Conservation (phyloP, 2,329 filamentous ascomycete species). For the Pseudogymnoascus sp. region DNA sequence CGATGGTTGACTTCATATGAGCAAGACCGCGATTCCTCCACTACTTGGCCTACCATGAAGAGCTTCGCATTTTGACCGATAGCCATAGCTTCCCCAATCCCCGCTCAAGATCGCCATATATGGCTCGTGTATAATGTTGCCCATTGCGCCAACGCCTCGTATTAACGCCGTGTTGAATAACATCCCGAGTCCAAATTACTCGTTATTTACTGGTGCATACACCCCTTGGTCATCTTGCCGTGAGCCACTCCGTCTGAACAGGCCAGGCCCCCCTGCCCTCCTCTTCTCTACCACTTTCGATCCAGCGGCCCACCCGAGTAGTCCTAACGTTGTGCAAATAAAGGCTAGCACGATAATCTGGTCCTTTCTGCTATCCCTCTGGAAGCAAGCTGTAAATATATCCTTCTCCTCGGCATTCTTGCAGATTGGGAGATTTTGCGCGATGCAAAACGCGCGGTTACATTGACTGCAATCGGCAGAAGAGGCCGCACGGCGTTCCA, state of each 20-base stretch:
- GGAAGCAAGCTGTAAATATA: slow-evolving; percentile 57
- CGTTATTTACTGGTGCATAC: background rate
- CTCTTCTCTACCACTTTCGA: slow-evolving; percentile 41
- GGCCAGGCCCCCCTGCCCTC: slow-evolving; percentile 20
- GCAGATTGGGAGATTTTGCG: slow-evolving; percentile 54
- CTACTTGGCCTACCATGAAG: background rate
- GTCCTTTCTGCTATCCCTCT: slow-evolving; percentile 61
- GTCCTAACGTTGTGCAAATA: slow-evolving; percentile 49
- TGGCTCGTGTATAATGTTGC: background rate
- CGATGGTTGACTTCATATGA: background rate
- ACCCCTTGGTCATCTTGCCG: background rate
- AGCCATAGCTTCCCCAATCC: background rate
- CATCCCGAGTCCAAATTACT: background rate
- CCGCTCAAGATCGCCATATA: background rate
- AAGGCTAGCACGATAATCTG: slow-evolving; percentile 60
- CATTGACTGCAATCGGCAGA: slow-evolving; percentile 45
- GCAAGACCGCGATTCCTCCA: background rate
- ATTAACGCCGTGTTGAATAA: background rate
- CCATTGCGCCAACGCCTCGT: background rate
- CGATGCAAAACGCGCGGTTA: slow-evolving; percentile 58
- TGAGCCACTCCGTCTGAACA: background rate
- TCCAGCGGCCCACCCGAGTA: slow-evolving; percentile 54
- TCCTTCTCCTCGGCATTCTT: slow-evolving; percentile 55
- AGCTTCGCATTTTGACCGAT: background rate
- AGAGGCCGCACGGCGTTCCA: background rate